phyloP scores from a whole-genome alignment of 345 rosid genomes.

The Moricandia arvensis region DNA sequence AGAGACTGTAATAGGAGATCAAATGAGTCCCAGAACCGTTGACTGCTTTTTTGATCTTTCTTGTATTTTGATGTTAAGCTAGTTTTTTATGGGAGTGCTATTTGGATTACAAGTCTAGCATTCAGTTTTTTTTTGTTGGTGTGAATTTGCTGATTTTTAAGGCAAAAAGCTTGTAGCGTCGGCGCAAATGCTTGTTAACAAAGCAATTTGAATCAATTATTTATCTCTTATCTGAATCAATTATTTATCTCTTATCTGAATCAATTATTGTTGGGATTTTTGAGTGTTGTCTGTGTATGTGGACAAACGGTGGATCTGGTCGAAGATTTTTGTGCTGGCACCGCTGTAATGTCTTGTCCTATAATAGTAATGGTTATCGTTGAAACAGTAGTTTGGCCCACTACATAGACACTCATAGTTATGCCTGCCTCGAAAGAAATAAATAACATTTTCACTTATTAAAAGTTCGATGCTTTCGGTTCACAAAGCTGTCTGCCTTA shows the following conservation, averaged over 20 bases:
- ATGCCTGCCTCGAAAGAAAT: background rate
- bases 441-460: background rate
- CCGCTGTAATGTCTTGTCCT: background rate
- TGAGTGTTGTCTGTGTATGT: background rate
- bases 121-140: conserved; percentile 13
- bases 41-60: conserved; percentile 33
- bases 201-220: conserved; percentile 2
- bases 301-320: background rate
- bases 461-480: background rate
- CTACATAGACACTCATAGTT: background rate
- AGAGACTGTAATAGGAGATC: conserved; percentile 36
- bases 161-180: conserved; percentile 34
- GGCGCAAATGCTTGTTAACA: conserved; percentile 28
- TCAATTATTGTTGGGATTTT: background rate
- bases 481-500: background rate
- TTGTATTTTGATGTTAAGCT: conserved; percentile 34
- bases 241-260: background rate
- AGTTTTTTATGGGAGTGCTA: conserved; percentile 25
- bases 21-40: conserved; percentile 8
- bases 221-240: no score
- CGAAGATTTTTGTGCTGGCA: background rate
- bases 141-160: conserved; percentile 37
- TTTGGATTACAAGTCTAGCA: conserved; percentile 29
- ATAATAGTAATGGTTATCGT: background rate
- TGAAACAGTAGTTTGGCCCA: background rate